Evolutionary conservation across 768 basidiomycete species (phyloP).

Genomic region (Hypholoma fasciculare): DNA sequence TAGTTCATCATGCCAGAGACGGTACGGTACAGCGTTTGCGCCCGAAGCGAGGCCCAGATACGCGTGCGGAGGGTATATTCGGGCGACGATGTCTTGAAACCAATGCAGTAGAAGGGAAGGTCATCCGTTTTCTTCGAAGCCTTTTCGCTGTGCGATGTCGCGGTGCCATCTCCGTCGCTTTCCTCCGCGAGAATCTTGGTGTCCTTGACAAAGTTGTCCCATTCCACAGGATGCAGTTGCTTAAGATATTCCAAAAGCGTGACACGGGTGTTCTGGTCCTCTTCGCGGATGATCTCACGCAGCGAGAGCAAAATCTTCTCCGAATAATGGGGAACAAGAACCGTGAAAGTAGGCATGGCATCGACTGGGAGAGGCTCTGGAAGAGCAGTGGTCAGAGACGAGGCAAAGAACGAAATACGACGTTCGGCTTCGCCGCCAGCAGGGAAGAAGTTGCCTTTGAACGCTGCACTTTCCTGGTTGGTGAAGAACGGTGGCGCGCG

Average conservation of each 20-base stretch:
- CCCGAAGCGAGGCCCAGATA: conserved; percentile 98
- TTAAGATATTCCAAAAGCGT: conserved; percentile 98
- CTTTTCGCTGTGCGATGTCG: conserved; percentile 71
- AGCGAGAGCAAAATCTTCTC: conserved; percentile 97
- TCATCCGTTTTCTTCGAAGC: conserved; percentile 72
- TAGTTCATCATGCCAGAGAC: conserved; percentile 99
- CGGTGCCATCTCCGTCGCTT: conserved; percentile 59
- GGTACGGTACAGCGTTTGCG: conserved; percentile 97
- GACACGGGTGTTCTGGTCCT: conserved; percentile 94
- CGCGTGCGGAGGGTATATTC: conserved; percentile 98
- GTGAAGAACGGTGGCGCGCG: conserved; percentile 99
- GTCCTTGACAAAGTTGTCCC: conserved; percentile 99
- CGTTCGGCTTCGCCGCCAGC: conserved; percentile 93
- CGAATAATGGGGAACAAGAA: conserved; percentile 97
- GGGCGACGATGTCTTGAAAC: conserved; percentile 98
- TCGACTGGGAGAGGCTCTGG: conserved; percentile 96
- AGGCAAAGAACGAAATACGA: conserved; percentile 98
- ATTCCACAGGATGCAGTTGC: conserved; percentile 96
- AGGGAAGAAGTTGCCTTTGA: conserved; percentile 90
- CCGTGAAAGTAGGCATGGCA: conserved; percentile 99
- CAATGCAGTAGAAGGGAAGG: conserved; percentile 98
- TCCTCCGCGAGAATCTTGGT: conserved; percentile 99
- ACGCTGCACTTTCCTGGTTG: conserved; percentile 73
- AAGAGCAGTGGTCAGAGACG: conserved; percentile 92
- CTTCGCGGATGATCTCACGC: conserved; percentile 97